Percentiles rank a stretch among this genome's conserved stretches.
Conservation (phyloP, 106 monocot species). For the Acanthochlamys bracteata region DNA sequence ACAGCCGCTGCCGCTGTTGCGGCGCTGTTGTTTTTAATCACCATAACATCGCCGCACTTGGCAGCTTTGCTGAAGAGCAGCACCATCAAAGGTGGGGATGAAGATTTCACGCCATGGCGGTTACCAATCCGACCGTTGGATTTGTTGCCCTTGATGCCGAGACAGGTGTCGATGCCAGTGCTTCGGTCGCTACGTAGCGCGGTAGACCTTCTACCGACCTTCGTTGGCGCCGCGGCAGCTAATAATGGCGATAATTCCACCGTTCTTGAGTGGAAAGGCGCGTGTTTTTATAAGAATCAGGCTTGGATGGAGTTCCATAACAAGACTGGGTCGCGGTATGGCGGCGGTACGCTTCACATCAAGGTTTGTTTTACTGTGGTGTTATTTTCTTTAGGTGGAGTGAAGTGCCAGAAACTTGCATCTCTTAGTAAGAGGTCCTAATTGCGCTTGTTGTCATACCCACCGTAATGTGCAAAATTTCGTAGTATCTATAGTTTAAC, state of each 20-base stretch:
- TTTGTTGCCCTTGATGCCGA: slow-evolving; percentile 36
- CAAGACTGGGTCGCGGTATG: slow-evolving; percentile 28
- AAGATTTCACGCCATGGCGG: too few relatives aligned
- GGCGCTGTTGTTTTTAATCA: too few relatives aligned
- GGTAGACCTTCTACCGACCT: slow-evolving; percentile 30
- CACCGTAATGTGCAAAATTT: too few relatives aligned
- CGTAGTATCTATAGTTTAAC: too few relatives aligned
- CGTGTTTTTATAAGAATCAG: slow-evolving; percentile 53
- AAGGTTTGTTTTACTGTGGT: slow-evolving; percentile 21
- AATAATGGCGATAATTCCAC: not conserved
- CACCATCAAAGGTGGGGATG: too few relatives aligned
- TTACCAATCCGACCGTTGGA: slow-evolving; percentile 20
- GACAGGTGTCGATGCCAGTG: slow-evolving; percentile 14
- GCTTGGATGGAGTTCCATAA: slow-evolving; percentile 73
- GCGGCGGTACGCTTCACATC: slow-evolving; percentile 65
- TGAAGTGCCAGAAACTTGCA: too few relatives aligned
- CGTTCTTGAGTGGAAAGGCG: slow-evolving; percentile 50
- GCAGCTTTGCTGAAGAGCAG: too few relatives aligned
- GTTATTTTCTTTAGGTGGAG: too few relatives aligned
- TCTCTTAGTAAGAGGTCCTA: too few relatives aligned
- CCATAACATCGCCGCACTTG: too few relatives aligned
- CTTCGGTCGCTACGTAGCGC: slow-evolving; percentile 29
- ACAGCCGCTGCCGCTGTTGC: too few relatives aligned
- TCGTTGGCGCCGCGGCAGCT: slow-evolving; percentile 30
- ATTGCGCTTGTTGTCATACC: too few relatives aligned